Evolutionary conservation across 495 filamentous ascomycete genomes (phyloP), one percentile per base, ranked within the genome.

Genomic region (Niebla homalea): DNA sequence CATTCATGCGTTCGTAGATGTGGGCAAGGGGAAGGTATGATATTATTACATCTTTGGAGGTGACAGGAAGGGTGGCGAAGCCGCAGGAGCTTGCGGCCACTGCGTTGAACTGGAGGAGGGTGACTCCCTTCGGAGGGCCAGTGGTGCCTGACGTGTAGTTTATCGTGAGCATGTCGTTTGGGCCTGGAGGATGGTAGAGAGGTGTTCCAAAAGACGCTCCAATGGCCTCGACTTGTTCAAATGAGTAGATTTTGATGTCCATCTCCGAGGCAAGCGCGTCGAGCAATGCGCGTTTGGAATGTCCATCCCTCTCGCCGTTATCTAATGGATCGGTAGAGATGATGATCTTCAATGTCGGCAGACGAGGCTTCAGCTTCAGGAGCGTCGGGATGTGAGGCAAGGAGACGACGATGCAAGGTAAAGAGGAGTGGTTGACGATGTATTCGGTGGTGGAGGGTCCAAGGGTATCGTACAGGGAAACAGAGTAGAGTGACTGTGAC

Each of bases 61-160:
- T 48, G 40, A 77, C 70, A 18, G 67, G 65, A 43, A 77, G 67
- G 20, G 75, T 67, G 25, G 69, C 62, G 26, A 84, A 68, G 38
- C 74, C 75, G 32, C 69, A 67, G 5, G 80, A 71, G 37, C 84
- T 72, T 19, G 81, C 87, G 2, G 87, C 79, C 4, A 93, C 77
- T 23, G 88, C 86, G 61, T 83, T 86, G 55, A 70, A 68, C 60
- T 98, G 93, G 4, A 84, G 88, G 53, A 97, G 67, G 32, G 90
- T 71, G 5, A 97, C 92, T 50, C 92, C 92, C 69, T 98, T 98
- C 5, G 92, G 92, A 54, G 85, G 76, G 6, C 92, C 93, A 0
- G 92, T 98, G 10, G 92, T 98, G 16, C 92, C 92, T 12, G 87
- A 94, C 10, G 92, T 98, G 69, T 98, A 98, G 70, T 97, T 98